phyloP scores from a whole-genome alignment of 805 yeast genomes.

The Kazachstania viticola region DNA sequence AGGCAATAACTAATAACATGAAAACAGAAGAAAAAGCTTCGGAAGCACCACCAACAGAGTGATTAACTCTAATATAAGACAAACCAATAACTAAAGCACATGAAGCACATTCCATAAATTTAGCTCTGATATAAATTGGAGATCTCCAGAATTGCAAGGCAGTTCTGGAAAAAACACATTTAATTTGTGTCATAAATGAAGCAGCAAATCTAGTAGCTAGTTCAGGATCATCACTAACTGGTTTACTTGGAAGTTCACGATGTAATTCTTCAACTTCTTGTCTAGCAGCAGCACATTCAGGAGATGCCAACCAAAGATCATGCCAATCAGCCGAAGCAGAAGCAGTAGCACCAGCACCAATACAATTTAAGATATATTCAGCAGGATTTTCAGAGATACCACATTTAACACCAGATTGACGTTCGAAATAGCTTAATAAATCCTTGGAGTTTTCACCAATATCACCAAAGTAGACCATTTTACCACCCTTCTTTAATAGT shows the following conservation, averaged over 20 bases:
- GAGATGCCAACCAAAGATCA: constrained; percentile 46
- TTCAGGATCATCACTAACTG: constrained; percentile 27
- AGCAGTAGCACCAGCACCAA: constrained; percentile 78
- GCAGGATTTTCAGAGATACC: constrained; percentile 55
- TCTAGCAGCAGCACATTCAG: constrained; percentile 39
- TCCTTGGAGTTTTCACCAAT: constrained; percentile 53
- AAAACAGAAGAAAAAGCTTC: constrained; percentile 52
- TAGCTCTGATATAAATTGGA: constrained; percentile 48
- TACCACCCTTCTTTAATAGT: constrained; percentile 64
- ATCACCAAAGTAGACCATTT: constrained; percentile 74
- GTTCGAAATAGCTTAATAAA: constrained; percentile 56
- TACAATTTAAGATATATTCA: constrained; percentile 59
- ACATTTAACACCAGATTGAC: constrained; percentile 62
- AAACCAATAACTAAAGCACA: constrained; percentile 57
- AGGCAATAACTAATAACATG: constrained; percentile 41
- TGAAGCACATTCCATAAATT: constrained; percentile 38
- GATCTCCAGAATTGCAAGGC: constrained; percentile 55
- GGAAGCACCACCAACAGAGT: constrained; percentile 51
- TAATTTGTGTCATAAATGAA: constrained; percentile 30
- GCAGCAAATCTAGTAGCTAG: constrained; percentile 37
- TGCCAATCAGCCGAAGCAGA: constrained; percentile 46
- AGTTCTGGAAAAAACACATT: constrained; percentile 39
- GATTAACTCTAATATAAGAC: constrained; percentile 49
- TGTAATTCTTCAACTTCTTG: constrained; percentile 47
- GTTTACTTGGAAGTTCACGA: constrained; percentile 26